Base-by-base conservation (phyloP, 495 filamentous ascomycete species). In the Xylaria longipes region DNA sequence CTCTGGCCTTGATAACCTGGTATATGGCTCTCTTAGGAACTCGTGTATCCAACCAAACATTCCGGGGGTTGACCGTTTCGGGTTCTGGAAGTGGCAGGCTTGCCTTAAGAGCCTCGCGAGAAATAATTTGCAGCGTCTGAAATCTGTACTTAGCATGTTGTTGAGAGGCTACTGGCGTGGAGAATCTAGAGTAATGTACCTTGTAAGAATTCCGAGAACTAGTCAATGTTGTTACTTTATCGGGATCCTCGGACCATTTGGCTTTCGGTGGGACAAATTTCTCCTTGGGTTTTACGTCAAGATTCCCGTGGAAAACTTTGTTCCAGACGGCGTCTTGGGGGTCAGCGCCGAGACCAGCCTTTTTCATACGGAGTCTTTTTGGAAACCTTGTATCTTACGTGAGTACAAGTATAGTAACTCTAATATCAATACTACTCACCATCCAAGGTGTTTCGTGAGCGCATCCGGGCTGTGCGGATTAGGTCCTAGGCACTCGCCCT, bases 321-420 rank as follows among this genome's bases (percentile, higher is more conserved):
- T 52, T 54, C 68, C 68, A 70, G 15, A 63, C 11, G 22, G 35
- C 45, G 45, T 70, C 68, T 20, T 63, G 43, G 5, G 68, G 58
- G 33, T 70, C 68, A 25, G 68, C 57, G n/a, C 68, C 68, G n/a
- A 70, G 68, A 31, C 68, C 68, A 54, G 68, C 68, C 31, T 56
- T 70, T 33, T n/a, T 5, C 29, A 25, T 62, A 3, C 58, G 68
- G 2, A 41, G 29, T 56, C 39, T 50, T 9, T 45, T 60, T 3
- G 68, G 43, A 11, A 63, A 46, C 68, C 68, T 63, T 8, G 33
- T 50, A 48, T 45, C 11, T 45, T 17, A 25, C 1, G 15, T 57
- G 4, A 58, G 50, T 50, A 52, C 14, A n/a, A 41, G 8, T 41
- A 3, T 2, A 41, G 20, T n/a, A 43, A 70, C 22, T 29, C 27